Conservation (phyloP, 2,329 filamentous ascomycete species). For the Fusarium luffae region DNA sequence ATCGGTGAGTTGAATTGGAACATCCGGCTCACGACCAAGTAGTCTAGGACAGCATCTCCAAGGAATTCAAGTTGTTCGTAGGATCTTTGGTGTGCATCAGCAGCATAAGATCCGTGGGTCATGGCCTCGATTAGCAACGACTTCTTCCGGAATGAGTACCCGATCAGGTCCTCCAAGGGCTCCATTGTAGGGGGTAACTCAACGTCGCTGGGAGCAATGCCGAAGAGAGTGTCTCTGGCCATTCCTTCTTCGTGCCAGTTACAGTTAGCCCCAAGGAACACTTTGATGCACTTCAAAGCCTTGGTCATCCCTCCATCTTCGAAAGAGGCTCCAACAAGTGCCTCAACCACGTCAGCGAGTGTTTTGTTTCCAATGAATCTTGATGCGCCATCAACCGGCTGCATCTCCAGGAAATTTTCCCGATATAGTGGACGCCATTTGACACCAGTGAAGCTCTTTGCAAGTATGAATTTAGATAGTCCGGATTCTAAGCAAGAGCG, state of each 20-base stretch:
- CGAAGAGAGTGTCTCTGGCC: slow-evolving; percentile 58
- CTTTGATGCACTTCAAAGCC: slow-evolving; percentile 70
- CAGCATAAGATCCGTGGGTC: slow-evolving; percentile 75
- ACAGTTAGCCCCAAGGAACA: slow-evolving; percentile 70
- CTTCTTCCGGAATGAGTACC: slow-evolving; percentile 76
- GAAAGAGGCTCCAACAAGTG: slow-evolving; percentile 81
- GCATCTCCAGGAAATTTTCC: slow-evolving; percentile 48
- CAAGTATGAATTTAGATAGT: slow-evolving; percentile 79
- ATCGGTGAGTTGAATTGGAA: slow-evolving; percentile 59
- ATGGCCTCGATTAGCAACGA: slow-evolving; percentile 79
- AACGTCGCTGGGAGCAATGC: slow-evolving; percentile 51
- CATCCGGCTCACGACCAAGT: slow-evolving; percentile 74
- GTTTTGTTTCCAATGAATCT: slow-evolving; percentile 75
- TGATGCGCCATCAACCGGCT: neutral
- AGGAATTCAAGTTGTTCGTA: slow-evolving; percentile 87
- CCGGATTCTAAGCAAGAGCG: slow-evolving; percentile 70
- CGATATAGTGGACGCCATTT: slow-evolving; percentile 79
- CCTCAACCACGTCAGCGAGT: slow-evolving; percentile 88
- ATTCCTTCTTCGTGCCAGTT: slow-evolving; percentile 60
- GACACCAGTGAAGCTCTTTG: slow-evolving; percentile 70
- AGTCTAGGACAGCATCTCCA: slow-evolving; percentile 86
- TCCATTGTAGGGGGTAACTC: slow-evolving; percentile 55
- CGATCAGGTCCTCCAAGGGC: slow-evolving; percentile 73
- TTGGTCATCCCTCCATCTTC: slow-evolving; percentile 73
- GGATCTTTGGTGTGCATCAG: slow-evolving; percentile 53